Evolutionary conservation across 164 flowering plant species (phyloP).

Genomic region (Dillenia suffruticosa): DNA sequence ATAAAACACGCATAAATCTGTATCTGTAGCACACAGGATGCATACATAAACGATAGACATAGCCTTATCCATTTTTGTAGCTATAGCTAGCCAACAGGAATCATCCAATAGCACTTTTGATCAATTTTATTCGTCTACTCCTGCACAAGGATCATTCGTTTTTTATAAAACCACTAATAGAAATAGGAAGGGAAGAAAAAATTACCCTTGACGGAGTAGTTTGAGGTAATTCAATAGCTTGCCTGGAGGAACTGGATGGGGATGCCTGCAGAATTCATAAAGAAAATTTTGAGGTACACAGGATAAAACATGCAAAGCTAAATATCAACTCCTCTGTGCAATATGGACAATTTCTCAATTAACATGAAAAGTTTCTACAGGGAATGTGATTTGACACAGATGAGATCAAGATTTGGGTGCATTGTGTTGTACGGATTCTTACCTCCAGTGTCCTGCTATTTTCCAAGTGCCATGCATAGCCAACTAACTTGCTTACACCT

Average conservation of each 20-base stretch:
- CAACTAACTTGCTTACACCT: constrained; percentile 43
- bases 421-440: constrained; percentile 1
- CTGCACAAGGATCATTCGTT: too few relatives aligned
- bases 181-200: not conserved
- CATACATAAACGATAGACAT: not conserved
- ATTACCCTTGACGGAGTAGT: constrained; percentile 43
- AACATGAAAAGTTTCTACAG: not conserved
- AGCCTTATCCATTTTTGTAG: not conserved
- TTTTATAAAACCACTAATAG: not conserved
- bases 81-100: not conserved
- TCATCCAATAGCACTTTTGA: too few relatives aligned
- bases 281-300: not conserved
- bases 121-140: too few relatives aligned
- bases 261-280: constrained; percentile 34
- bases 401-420: not conserved
- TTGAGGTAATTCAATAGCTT: constrained; percentile 36
- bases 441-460: constrained; percentile 32
- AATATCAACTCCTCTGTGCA: not conserved
- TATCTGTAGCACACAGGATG: not conserved
- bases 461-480: constrained; percentile 33
- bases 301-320: not conserved
- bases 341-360: not conserved
- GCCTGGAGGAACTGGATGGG: constrained; percentile 38
- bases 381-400: too few relatives aligned
- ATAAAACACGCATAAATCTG: too few relatives aligned